Evolutionary conservation across 2,329 filamentous ascomycete genomes (phyloP), one percentile per base, ranked within the genome.

Genomic region (Xylaria sp.): DNA sequence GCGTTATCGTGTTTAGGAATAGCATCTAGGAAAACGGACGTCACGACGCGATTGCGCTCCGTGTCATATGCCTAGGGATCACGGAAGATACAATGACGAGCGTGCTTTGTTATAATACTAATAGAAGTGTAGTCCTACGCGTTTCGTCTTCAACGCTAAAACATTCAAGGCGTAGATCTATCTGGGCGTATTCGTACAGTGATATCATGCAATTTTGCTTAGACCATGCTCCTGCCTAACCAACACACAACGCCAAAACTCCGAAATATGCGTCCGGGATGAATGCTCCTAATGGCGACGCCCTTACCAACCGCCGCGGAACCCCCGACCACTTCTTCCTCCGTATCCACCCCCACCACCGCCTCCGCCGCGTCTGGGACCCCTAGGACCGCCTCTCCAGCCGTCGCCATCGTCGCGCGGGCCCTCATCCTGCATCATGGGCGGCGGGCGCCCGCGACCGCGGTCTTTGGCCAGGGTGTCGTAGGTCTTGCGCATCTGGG

Each of bases 401-500:
- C 77, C 71, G 62, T 79, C 80, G 5, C 77, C 79, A 61, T 77
- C 77, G 21, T 83, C 81, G 6, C 83, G 76, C 65, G 83, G 83
- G 25, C 84, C 85, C 19, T 78, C 78, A 17, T 78, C 69, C 54
- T 78, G 62, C 78, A 80, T 65, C 52, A 58, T 57, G 1, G 52
- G 62, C n/a, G 81, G 33, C 77, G 79, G 17, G 86, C 87, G 40
- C 87, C 81, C 69, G 27, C 91, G 82, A 1, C 89, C 89, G 73
- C 92, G 91, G 74, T 97, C 93, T 77, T 93, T 93, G 53, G 90
- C 90, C 65, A 99, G 87, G n/a, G 85, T 81, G 58, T 97, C 93
- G 72, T 87, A 93, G 3, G 93, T 95, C 83, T 95, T 96, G 70
- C 95, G 87, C 95, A 99, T 99, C 79, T 97, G 92, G 15, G 95